Evolutionary conservation across 306 rosid species (phyloP).

Genomic region (Medicago truncatula): MtrunA17r5.0-ANR NC_053047.1:42100001-42100500

Average conservation of each 20-base stretch:
- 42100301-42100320: slow-evolving; percentile 51
- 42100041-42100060: too few species aligned
- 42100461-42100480: too few species aligned
- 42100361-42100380: slow-evolving; percentile 38
- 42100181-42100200: slow-evolving; percentile 50
- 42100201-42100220: slow-evolving; percentile 48
- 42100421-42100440: too few species aligned
- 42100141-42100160: neutral
- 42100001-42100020: too few species aligned
- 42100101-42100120: too few species aligned
- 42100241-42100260: slow-evolving; percentile 45
- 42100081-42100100: too few species aligned
- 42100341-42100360: slow-evolving; percentile 55
- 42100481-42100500: too few species aligned
- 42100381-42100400: too few species aligned
- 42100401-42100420: neutral
- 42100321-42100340: slow-evolving; percentile 52
- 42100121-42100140: too few species aligned
- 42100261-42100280: slow-evolving; percentile 17
- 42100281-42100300: slow-evolving; percentile 34
- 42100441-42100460: too few species aligned
- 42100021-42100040: too few species aligned
- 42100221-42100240: slow-evolving; percentile 46
- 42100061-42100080: too few species aligned
- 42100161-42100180: slow-evolving; percentile 40